Base-by-base conservation (phyloP, 2,329 filamentous ascomycete genomes). In the Clarireedia sp. region DNA sequence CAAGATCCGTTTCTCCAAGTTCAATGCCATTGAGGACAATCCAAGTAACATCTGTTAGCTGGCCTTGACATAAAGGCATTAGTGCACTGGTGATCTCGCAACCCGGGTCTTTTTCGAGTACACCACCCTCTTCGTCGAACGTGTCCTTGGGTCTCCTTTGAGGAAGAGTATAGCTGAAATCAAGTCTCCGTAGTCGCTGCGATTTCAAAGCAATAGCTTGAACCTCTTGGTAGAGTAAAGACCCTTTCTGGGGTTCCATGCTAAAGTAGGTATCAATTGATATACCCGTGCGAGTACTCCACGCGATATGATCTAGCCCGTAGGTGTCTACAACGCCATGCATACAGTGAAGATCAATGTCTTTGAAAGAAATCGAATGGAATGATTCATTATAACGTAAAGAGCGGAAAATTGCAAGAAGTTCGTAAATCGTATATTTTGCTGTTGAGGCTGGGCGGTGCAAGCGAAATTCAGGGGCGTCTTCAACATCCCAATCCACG, bases 331-430 rank as follows among this genome's bases (percentile, higher is more conserved):
- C 73, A 23, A 83, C 65, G 14, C 78, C 77, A 60, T 86, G 83
- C n/a, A 89, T 69, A 29, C 73, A 71, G 65, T 87, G 83, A n/a
- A 89, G 70, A 59, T 76, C 78, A 47, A 87, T 77, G 40, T 79
- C 78, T 26, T 77, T 78, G 64, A 89, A 88, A 0, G 85, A 88
- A 21, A 89, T 82, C 1, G 82, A 81, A 26, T 74, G 74, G 67
- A 88, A 89, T 1, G 75, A 78, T 63, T 88, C 83, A 64, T 89
- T 88, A 68, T 87, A 89, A 41, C 86, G 79, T 52, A 89, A 68
- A 9, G 85, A 77, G 58, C 85, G 77, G 74, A 87, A 78, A n/a
- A 89, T 77, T 4, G 85, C 83, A 29, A 89, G 74, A n/a, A 88
- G 70, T 64, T 88, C 85, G 23, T 83, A 67, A 4, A 75, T 72